Evolutionary conservation across 2,329 filamentous ascomycete species (phyloP), one percentile per base, ranked within the genome.

Genomic region (Fusarium anthophilum): DNA sequence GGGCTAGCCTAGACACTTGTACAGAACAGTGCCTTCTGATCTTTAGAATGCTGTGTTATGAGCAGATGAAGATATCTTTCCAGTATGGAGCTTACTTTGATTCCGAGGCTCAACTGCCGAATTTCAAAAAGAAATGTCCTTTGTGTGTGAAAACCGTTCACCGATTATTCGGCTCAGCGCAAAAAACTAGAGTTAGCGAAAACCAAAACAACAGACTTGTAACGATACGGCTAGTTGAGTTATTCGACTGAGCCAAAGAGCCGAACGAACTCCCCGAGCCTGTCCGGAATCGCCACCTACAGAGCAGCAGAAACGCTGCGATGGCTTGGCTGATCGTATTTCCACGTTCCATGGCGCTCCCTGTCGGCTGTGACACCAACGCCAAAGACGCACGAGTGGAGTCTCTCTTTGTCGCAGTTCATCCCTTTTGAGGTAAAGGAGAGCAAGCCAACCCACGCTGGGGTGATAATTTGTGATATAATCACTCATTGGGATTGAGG

Each of bases 201-300:
- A 60, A 41, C 53, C 44, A 51, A 56, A 47, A 62, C 43, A 43
- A 30, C 32, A 43, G 54, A 26, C 67, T 74, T 65, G 51, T 28
- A 44, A 38, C 6, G 28, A 74, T 69, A 32, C 38, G 66, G 72
- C 63, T 72, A 72, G 71, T 38, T 55, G 24, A 72, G 32, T 63
- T 59, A 13, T 38, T 48, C 41, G 32, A 39, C 44, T 62, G 51
- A 59, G 37, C 30, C 47, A 43, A 24, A 64, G 44, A 55, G 22
- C n/a, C 45, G 43, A 63, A 65, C 63, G 44, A 72, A 75, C 72
- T 74, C 72, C 72, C 72, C 72, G 72, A 74, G 15, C 39, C 44
- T 63, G 70, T 47, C 70, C 67, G 45, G 50, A 26, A 62, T 65
- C 61, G 63, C 56, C 59, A 63, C 59, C 41, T 54, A 22, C 24